Percentiles rank a stretch among this genome's conserved stretches.
phyloP scores from a whole-genome alignment of 1,284 basidiomycete genomes.

The Leccinum fuscescens region DNA sequence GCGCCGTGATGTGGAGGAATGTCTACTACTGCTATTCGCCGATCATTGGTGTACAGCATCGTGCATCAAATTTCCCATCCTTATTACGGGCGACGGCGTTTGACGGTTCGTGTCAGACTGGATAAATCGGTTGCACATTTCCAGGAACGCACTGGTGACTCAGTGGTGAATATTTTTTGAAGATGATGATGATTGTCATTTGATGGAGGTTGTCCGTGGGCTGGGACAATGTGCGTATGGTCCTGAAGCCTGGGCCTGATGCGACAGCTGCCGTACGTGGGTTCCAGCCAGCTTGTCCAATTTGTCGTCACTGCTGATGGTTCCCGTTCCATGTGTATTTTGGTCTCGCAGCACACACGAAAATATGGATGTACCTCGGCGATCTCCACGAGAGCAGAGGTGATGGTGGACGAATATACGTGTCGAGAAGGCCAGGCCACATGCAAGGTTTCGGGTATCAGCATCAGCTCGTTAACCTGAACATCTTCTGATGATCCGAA shows the following conservation, averaged over 20 bases:
- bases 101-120: background rate
- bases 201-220: background rate
- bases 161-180: background rate
- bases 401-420: background rate
- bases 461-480: background rate
- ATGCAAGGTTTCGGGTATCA: constrained; percentile 1
- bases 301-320: background rate
- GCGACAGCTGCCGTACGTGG: constrained; percentile 1
- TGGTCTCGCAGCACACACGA: background rate
- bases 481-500: constrained; percentile 2
- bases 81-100: background rate
- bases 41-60: background rate
- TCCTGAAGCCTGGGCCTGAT: background rate
- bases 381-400: background rate
- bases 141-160: background rate
- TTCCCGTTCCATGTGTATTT: background rate
- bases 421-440: background rate
- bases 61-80: background rate
- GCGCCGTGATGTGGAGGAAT: background rate
- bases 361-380: background rate
- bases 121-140: background rate
- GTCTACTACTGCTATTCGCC: background rate
- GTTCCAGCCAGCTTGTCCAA: background rate
- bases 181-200: background rate
- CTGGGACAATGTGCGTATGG: background rate